A percentile compares a stretch with the other conserved stretches of the same genome.
Conservation (phyloP, 768 basidiomycete species). For the Phylloporus sp. region DNA sequence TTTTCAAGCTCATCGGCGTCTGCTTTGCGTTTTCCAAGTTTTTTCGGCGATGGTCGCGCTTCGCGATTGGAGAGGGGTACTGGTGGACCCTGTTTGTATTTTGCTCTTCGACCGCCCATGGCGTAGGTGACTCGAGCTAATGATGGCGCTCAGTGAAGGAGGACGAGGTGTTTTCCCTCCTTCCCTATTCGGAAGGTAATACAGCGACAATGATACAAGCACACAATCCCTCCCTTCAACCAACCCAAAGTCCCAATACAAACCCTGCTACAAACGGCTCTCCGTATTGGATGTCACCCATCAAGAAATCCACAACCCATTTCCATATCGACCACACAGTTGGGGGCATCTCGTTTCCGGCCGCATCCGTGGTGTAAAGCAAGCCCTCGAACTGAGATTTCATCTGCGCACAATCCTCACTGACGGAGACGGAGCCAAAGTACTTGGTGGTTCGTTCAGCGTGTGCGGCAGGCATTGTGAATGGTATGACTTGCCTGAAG, state of each 20-base stretch:
- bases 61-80: slow-evolving; percentile 45
- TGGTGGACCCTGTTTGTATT: slow-evolving; percentile 78
- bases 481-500: slow-evolving; percentile 62
- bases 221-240: no score
- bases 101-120: slow-evolving; percentile 86
- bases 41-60: slow-evolving; percentile 44
- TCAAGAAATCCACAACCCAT: slow-evolving; percentile 76
- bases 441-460: slow-evolving; percentile 53
- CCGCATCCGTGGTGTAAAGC: slow-evolving; percentile 62
- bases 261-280: slow-evolving; percentile 88
- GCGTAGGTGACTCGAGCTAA: slow-evolving; percentile 4
- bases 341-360: slow-evolving; percentile 55
- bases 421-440: slow-evolving; percentile 66
- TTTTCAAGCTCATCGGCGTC: slow-evolving; percentile 34
- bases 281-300: slow-evolving; percentile 87
- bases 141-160: neutral
- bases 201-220: no score
- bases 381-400: slow-evolving; percentile 64
- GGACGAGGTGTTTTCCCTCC: slow-evolving; percentile 19
- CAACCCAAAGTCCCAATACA: slow-evolving; percentile 74
- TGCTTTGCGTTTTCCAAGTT: slow-evolving; percentile 73
- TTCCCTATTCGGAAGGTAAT: slow-evolving; percentile 22
- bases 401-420: slow-evolving; percentile 75
- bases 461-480: neutral
- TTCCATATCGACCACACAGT: slow-evolving; percentile 62